Evolutionary conservation across 331 rosid species (phyloP).

Genomic region (Acacia pycnantha): DNA sequence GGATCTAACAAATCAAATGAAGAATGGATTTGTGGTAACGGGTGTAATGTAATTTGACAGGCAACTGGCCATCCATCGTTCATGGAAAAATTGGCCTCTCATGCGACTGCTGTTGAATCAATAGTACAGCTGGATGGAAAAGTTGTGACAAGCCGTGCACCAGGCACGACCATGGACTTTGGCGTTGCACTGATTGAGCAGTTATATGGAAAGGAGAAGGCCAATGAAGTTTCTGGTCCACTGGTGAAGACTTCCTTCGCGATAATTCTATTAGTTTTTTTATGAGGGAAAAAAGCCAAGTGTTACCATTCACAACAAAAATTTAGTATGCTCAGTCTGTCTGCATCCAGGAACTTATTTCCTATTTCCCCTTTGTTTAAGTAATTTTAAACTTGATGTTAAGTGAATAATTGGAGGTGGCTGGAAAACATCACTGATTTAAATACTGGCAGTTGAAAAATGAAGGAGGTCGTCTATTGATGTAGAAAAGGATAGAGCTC

Average conservation of each 20-base stretch:
- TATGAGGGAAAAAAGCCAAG: not conserved
- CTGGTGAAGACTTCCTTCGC: slow-evolving; percentile 47
- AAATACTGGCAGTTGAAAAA: not conserved
- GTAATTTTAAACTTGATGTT: not conserved
- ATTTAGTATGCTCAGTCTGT: slow-evolving; percentile 4
- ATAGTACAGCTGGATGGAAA: slow-evolving; percentile 85
- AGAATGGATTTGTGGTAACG: not conserved
- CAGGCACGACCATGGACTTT: slow-evolving; percentile 91
- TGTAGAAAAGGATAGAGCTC: not conserved
- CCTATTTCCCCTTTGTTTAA: not conserved
- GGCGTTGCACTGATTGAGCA: slow-evolving; percentile 73
- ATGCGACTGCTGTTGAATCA: slow-evolving; percentile 69
- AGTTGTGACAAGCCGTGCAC: slow-evolving; percentile 85
- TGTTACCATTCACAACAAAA: not conserved
- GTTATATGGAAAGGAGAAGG: slow-evolving; percentile 82
- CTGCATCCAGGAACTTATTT: not conserved
- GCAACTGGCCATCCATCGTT: slow-evolving; percentile 82
- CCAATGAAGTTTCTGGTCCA: slow-evolving; percentile 80
- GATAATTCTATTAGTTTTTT: slow-evolving; percentile 3
- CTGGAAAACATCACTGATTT: not conserved
- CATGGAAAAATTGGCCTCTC: slow-evolving; percentile 72
- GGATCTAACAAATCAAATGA: not conserved
- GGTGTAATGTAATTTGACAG: slow-evolving; percentile 41
- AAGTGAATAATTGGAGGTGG: not conserved
- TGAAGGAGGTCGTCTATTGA: not conserved